phyloP scores from a whole-genome alignment of 257 asterid genomes.

The Gynochthodes officinalis region DNA sequence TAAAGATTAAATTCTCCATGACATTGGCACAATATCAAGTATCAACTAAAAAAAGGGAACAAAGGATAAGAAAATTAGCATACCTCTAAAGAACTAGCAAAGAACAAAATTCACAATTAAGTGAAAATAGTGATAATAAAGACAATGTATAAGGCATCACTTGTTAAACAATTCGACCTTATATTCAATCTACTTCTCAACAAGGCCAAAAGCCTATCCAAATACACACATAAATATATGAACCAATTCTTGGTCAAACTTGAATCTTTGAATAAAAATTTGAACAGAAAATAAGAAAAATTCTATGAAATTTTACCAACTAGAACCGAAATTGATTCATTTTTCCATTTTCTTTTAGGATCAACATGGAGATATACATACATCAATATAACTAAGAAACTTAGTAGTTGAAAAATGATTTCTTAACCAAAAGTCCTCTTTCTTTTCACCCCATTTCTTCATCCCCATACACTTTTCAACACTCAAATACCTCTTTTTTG shows the following conservation, averaged over 20 bases:
- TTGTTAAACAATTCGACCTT: constrained; percentile 31
- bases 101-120: too few species aligned
- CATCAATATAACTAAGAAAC: not conserved
- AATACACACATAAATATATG: not conserved
- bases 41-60: too few species aligned
- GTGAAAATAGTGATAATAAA: not conserved
- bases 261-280: not conserved
- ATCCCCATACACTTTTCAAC: too few species aligned
- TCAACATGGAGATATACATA: not conserved
- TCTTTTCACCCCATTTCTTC: too few species aligned
- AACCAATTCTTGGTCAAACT: not conserved
- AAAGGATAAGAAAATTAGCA: too few species aligned
- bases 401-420: too few species aligned
- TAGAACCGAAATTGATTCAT: not conserved
- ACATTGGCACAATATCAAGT: too few species aligned
- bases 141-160: constrained; percentile 18
- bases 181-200: constrained; percentile 33
- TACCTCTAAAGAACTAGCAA: too few species aligned
- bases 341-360: not conserved
- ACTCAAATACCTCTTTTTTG: too few species aligned
- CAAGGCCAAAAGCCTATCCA: constrained; percentile 28
- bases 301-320: not conserved
- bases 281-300: not conserved
- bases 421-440: too few species aligned
- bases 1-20: too few species aligned